A percentile compares a stretch with the other conserved stretches of the same genome.
Conservation (phyloP, 164 flowering plant species). For the Nelumbo lutea region DNA sequence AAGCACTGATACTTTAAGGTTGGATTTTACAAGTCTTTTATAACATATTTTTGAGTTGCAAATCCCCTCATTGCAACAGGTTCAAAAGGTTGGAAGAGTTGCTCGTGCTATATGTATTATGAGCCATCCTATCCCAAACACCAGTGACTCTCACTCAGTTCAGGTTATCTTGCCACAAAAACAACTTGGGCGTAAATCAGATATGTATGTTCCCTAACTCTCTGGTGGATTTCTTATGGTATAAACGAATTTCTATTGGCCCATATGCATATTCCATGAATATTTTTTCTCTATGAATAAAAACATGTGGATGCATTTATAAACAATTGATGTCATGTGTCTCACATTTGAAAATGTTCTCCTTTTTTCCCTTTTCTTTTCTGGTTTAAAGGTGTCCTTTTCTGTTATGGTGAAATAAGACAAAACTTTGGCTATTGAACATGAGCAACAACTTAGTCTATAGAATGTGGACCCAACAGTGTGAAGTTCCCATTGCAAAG, state of each 20-base stretch:
- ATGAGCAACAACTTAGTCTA: not conserved
- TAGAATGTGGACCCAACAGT: not conserved
- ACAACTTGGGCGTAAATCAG: conserved; percentile 95
- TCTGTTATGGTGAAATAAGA: not conserved
- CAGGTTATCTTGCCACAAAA: conserved; percentile 96
- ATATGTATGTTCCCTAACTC: conserved; percentile 51
- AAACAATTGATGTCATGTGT: too few species aligned
- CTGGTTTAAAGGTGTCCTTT: too few species aligned
- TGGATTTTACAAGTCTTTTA: not conserved
- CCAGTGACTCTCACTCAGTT: conserved; percentile 79
- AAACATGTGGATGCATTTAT: not conserved
- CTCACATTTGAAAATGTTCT: too few species aligned
- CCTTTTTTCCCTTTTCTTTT: too few species aligned
- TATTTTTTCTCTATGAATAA: not conserved
- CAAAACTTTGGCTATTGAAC: not conserved
- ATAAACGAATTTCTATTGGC: not conserved
- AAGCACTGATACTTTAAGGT: not conserved
- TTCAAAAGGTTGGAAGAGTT: conserved; percentile 78
- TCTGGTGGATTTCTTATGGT: not conserved
- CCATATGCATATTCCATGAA: not conserved
- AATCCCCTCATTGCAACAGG: conserved; percentile 37
- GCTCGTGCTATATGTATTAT: conserved; percentile 92
- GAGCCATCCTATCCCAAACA: conserved; percentile 93
- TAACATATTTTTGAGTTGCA: not conserved
- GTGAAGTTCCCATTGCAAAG: not conserved